Conservation (phyloP, 306 rosid genomes). For the Begonia peltatifolia region DNA sequence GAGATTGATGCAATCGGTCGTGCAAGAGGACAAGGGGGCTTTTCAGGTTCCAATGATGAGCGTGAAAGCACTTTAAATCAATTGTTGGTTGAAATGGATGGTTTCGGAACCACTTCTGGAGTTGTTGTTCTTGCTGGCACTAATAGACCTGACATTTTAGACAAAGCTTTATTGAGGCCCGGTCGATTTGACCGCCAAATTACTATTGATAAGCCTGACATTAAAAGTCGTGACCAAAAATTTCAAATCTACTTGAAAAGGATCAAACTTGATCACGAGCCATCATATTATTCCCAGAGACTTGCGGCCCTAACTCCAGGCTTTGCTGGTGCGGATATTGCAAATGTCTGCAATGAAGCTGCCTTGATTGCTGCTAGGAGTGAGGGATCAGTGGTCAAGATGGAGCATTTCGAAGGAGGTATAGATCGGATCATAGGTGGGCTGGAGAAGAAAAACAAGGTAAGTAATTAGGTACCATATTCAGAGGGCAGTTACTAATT, state of each 20-base stretch:
- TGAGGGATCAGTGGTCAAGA: conserved; percentile 43
- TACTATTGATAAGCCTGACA: conserved; percentile 70
- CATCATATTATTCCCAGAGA: conserved; percentile 76
- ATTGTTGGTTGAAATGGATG: conserved; percentile 96
- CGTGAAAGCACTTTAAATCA: conserved; percentile 97
- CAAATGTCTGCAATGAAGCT: conserved; percentile 95
- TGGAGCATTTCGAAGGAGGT: conserved; percentile 81
- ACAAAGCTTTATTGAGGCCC: conserved; percentile 85
- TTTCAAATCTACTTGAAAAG: conserved; percentile 74
- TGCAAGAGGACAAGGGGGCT: conserved; percentile 93
- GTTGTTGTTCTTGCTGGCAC: conserved; percentile 98
- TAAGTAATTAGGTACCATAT: conserved; percentile 3
- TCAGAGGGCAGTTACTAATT: not conserved
- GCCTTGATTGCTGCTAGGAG: conserved; percentile 88
- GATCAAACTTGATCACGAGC: conserved; percentile 76
- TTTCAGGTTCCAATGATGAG: conserved; percentile 80
- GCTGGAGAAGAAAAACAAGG: conserved; percentile 96
- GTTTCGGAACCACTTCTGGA: conserved; percentile 88
- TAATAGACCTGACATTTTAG: conserved; percentile 91
- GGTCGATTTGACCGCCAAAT: conserved; percentile 93
- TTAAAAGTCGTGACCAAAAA: conserved; percentile 81
- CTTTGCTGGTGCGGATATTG: conserved; percentile 99
- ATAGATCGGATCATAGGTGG: conserved; percentile 95
- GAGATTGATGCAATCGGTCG: conserved; percentile 98
- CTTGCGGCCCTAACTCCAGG: conserved; percentile 99